phyloP scores from a whole-genome alignment of 192 early-diverging fungal species.

The Coemansia sp. region DNA sequence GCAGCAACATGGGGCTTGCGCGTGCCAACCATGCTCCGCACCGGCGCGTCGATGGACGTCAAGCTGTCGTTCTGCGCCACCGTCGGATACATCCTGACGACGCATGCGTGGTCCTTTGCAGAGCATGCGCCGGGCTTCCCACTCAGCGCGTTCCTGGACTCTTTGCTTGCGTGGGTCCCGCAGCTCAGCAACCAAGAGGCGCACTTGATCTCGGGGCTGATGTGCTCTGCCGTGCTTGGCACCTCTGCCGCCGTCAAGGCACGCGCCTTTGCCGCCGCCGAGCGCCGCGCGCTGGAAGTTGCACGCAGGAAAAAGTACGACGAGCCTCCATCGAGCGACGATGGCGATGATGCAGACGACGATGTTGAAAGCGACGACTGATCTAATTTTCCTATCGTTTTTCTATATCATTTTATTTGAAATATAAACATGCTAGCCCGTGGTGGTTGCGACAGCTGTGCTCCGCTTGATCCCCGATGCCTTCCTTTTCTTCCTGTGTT shows the following conservation, averaged over 20 bases:
- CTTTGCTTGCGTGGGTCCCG: slow-evolving; percentile 37
- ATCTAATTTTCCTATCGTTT: neutral
- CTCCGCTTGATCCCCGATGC: slow-evolving; percentile 13
- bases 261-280: slow-evolving; percentile 24
- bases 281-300: slow-evolving; percentile 17
- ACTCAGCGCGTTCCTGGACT: slow-evolving; percentile 36
- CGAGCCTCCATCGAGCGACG: slow-evolving; percentile 9
- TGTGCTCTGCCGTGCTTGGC: slow-evolving; percentile 53
- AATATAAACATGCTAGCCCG: neutral
- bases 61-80: slow-evolving; percentile 51
- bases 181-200: slow-evolving; percentile 50
- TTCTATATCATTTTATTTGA: neutral
- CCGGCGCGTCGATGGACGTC: slow-evolving; percentile 41
- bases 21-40: slow-evolving; percentile 43
- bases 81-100: slow-evolving; percentile 52
- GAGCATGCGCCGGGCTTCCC: slow-evolving; percentile 46
- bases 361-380: neutral
- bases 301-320: slow-evolving; percentile 47
- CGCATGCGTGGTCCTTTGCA: slow-evolving; percentile 55
- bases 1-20: slow-evolving; percentile 43
- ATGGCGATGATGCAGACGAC: slow-evolving; percentile 9
- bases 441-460: neutral
- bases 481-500: neutral
- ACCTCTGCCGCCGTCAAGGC: slow-evolving; percentile 36
- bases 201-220: slow-evolving; percentile 37